Evolutionary conservation across 371 early-diverging fungal species (phyloP).

Genomic region (Syncephalastrum monosporum): DNA sequence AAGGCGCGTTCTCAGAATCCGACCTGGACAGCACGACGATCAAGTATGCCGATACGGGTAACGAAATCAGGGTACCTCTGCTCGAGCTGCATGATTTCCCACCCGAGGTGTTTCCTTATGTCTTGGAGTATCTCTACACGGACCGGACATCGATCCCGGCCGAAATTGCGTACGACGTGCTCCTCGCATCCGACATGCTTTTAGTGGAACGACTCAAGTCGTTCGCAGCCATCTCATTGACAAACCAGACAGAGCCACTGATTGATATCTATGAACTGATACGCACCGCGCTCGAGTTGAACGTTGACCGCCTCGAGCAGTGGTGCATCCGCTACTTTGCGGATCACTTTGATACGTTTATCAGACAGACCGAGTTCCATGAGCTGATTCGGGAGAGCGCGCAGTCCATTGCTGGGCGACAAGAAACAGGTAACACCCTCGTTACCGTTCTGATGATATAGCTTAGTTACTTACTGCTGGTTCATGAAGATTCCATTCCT

Average conservation of each 20-base stretch:
- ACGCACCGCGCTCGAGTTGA: constrained; percentile 23
- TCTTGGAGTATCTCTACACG: constrained; percentile 40
- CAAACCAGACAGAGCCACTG: constrained; percentile 21
- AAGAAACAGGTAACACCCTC: constrained; percentile 32
- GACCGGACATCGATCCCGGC: constrained; percentile 32
- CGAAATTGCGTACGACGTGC: constrained; percentile 32
- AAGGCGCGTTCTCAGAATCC: constrained; percentile 30
- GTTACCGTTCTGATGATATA: neutral
- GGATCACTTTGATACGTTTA: constrained; percentile 26
- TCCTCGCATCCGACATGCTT: constrained; percentile 31
- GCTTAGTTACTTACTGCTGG: neutral
- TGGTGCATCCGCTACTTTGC: constrained; percentile 41
- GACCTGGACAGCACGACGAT: constrained; percentile 6
- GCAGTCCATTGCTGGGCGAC: constrained; percentile 27
- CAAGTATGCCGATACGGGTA: constrained; percentile 2
- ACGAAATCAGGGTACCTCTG: constrained; percentile 15
- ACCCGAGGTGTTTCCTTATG: constrained; percentile 25
- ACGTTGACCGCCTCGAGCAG: constrained; percentile 36
- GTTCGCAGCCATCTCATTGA: constrained; percentile 33
- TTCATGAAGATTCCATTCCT: constrained; percentile 33
- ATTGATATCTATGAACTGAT: constrained; percentile 31
- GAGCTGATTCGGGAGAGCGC: constrained; percentile 28
- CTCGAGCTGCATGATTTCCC: constrained; percentile 24
- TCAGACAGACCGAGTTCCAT: constrained; percentile 20
- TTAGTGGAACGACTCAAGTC: constrained; percentile 32